phyloP scores from a whole-genome alignment of 805 yeast genomes.

The Metschnikowia hibisci region DNA sequence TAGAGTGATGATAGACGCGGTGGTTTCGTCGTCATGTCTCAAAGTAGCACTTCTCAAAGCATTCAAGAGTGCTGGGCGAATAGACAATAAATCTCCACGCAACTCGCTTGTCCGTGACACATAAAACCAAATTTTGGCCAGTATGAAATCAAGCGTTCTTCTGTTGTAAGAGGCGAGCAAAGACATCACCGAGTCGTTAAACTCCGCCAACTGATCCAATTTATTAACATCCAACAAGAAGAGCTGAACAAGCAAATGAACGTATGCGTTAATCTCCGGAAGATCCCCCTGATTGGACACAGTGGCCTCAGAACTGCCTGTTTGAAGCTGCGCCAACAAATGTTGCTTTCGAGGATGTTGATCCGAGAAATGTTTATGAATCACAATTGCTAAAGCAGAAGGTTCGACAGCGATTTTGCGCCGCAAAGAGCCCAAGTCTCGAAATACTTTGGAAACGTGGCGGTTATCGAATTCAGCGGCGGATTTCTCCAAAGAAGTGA shows the following conservation, averaged over 20 bases:
- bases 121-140: slow-evolving; percentile 93
- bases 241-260: slow-evolving; percentile 75
- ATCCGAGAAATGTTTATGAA: slow-evolving; percentile 54
- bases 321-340: slow-evolving; percentile 27
- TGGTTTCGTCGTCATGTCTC: slow-evolving; percentile 89
- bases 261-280: slow-evolving; percentile 78
- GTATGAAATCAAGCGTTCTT: slow-evolving; percentile 78
- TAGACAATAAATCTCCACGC: slow-evolving; percentile 44
- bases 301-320: slow-evolving; percentile 28
- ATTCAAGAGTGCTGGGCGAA: slow-evolving; percentile 66
- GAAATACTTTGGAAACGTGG: slow-evolving; percentile 77
- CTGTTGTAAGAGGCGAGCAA: slow-evolving; percentile 65
- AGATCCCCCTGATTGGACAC: slow-evolving; percentile 32
- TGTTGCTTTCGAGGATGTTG: slow-evolving; percentile 37
- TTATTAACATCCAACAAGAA: slow-evolving; percentile 63
- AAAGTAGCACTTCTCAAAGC: slow-evolving; percentile 85
- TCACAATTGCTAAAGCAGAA: slow-evolving; percentile 50
- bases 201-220: slow-evolving; percentile 44
- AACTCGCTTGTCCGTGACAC: slow-evolving; percentile 69
- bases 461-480: slow-evolving; percentile 78
- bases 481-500: slow-evolving; percentile 54
- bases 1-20: slow-evolving; percentile 81
- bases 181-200: slow-evolving; percentile 50
- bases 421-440: slow-evolving; percentile 77
- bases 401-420: slow-evolving; percentile 46